phyloP scores from a whole-genome alignment of 2,329 filamentous ascomycete species.

The Fusarium gaditjirri region DNA sequence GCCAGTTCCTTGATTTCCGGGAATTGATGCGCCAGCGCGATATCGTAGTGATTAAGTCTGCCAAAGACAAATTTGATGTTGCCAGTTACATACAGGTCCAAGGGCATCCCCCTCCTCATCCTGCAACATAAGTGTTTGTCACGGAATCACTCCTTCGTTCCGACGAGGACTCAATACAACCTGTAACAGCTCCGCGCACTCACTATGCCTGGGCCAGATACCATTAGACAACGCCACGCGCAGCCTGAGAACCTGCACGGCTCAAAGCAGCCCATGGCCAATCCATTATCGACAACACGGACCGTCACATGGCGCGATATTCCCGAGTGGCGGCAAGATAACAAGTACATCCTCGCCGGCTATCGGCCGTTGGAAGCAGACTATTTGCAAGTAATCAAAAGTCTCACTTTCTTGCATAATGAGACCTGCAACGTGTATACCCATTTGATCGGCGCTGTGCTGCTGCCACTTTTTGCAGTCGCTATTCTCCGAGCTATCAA shows the following conservation, averaged over 20 bases:
- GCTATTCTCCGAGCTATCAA: background rate
- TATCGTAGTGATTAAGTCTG: background rate
- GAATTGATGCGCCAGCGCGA: background rate
- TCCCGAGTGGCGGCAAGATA: background rate
- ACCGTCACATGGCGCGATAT: background rate
- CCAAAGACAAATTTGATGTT: background rate
- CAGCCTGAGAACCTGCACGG: background rate
- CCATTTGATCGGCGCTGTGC: background rate
- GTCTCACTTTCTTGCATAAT: constrained; percentile 3
- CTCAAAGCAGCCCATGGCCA: background rate
- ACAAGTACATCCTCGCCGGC: background rate
- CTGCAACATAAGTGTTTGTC: background rate
- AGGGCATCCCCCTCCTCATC: background rate
- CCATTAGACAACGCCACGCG: background rate
- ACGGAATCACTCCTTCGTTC: background rate
- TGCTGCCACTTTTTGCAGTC: background rate
- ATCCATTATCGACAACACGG: background rate
- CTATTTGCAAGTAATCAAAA: background rate
- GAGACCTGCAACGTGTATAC: background rate
- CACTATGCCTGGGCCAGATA: rapidly evolving
- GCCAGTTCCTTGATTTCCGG: background rate
- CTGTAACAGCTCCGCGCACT: background rate
- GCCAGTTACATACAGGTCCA: background rate
- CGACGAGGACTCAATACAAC: background rate
- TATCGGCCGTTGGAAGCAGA: background rate